Evolutionary conservation across 2,329 filamentous ascomycete genomes (phyloP), one percentile per base, ranked within the genome.

Genomic region (Emergomyces pasteurianus): DNA sequence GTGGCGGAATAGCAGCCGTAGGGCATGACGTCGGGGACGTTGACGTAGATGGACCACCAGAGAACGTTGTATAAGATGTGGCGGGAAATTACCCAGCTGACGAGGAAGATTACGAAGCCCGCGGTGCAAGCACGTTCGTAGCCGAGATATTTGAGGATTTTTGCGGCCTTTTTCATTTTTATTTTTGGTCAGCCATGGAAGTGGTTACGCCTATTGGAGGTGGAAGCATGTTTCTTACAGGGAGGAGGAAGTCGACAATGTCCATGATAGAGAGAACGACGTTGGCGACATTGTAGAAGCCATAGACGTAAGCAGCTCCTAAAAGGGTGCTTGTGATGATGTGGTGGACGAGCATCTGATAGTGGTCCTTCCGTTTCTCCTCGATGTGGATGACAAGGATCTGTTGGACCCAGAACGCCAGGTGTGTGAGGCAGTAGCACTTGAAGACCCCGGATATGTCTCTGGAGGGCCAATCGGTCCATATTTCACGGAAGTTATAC

Each of bases 321-420:
- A 99, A 86, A 52, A 99, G 84, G 5, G 80, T 79, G 69, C 86
- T 89, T 23, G 94, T 99, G 72, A 97, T 86, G 71, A 96, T 83
- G 77, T 99, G 94, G 74, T 97, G 94, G 21, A 85, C 87, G 67
- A 97, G 85, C 94, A 97, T 97, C 75, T 97, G 92, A 78, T 85
- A 88, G 75, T 96, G 88, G 69, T 99, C 94, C 77, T 97, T 97
- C 69, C 94, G 84, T 66, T 88, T 85, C 76, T 95, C 89, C 75
- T 99, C 94, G 63, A 97, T 91, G 75, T 96, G 88, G 72, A 97
- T 90, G 61, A 96, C 90, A 38, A 96, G 79, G 65, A 97, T 88
- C 76, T 96, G 92, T 77, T 97, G 92, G 55, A 96, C 75, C 88
- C 90, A 96, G 74, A 96, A 97, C 28, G 88, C 86, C 75, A 92